Percentiles rank a stretch among this genome's conserved stretches.
Conservation (phyloP, 228 moss, liverwort and hornwort species). For the Sphagnum magellanicum region DNA sequence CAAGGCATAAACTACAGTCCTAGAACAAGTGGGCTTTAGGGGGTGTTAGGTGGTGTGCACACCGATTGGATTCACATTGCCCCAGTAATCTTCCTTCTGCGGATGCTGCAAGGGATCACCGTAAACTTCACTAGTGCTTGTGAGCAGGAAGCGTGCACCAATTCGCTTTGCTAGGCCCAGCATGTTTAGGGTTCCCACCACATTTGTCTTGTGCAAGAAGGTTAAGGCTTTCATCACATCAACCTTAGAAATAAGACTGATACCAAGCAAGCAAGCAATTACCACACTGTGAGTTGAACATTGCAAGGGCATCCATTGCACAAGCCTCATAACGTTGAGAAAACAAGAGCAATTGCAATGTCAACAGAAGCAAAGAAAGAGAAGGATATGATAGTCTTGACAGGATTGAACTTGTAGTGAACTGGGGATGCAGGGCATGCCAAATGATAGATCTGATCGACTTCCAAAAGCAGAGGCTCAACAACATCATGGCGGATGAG, state of each 20-base stretch:
- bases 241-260: too few relatives aligned
- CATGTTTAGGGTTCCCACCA: conserved; percentile 85
- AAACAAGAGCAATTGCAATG: too few relatives aligned
- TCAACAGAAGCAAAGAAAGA: not conserved
- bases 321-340: too few relatives aligned
- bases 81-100: conserved; percentile 88
- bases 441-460: conserved; percentile 87
- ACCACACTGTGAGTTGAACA: too few relatives aligned
- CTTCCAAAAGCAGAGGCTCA: conserved; percentile 77
- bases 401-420: conserved; percentile 87
- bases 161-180: conserved; percentile 80
- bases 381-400: conserved; percentile 96
- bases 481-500: conserved; percentile 88
- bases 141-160: conserved; percentile 75
- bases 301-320: too few relatives aligned
- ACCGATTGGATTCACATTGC: conserved; percentile 91
- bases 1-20: too few relatives aligned
- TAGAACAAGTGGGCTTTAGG: too few relatives aligned
- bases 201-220: conserved; percentile 70
- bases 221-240: conserved; percentile 12
- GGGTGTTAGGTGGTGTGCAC: not conserved
- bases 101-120: conserved; percentile 90
- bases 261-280: too few relatives aligned
- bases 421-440: conserved; percentile 89
- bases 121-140: conserved; percentile 83